These are phyloP conservation scores for Coniella lustricola DNA, from an alignment of 2,329 filamentous ascomycete species.

Conservation along the genomic window DNA sequence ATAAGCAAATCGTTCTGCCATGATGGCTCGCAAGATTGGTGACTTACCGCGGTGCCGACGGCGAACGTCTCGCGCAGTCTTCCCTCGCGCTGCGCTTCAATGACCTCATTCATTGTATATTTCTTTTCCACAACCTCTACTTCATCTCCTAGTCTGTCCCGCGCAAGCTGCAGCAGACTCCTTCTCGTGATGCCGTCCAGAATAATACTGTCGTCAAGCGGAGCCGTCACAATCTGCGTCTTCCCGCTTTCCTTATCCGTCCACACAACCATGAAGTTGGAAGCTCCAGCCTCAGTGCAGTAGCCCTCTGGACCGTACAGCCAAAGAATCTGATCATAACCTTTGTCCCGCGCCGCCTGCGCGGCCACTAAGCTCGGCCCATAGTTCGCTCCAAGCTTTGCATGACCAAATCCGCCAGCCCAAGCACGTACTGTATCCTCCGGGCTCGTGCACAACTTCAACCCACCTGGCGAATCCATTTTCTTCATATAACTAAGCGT, in stretches of 20 bases:
- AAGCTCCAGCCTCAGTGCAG: slow-evolving; percentile 86
- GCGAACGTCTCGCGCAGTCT: slow-evolving; percentile 79
- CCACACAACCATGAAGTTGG: slow-evolving; percentile 88
- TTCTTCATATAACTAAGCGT: slow-evolving; percentile 59
- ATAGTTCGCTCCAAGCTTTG: slow-evolving; percentile 92
- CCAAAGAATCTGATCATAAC: slow-evolving; percentile 92
- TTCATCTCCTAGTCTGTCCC: slow-evolving; percentile 51
- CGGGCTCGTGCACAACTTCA: slow-evolving; percentile 70
- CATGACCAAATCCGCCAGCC: slow-evolving; percentile 88
- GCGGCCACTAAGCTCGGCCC: slow-evolving; percentile 77
- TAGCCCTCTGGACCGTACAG: slow-evolving; percentile 70
- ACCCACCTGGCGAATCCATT: slow-evolving; percentile 46
- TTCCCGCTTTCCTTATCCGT: slow-evolving; percentile 52
- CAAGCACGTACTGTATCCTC: slow-evolving; percentile 84
- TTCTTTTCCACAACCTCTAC: slow-evolving; percentile 72
- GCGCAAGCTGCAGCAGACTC: slow-evolving; percentile 67
- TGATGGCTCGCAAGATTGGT: neutral
- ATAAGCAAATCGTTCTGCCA: neutral
- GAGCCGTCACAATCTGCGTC: slow-evolving; percentile 72
- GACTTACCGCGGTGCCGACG: slow-evolving; percentile 73
- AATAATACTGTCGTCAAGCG: slow-evolving; percentile 75
- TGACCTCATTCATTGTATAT: slow-evolving; percentile 74
- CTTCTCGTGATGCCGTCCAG: slow-evolving; percentile 82
- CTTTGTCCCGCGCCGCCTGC: slow-evolving; percentile 61
- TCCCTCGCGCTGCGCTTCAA: slow-evolving; percentile 66